phyloP scores from a whole-genome alignment of 2,329 filamentous ascomycete species.

The Botrytis paeoniae region DNA sequence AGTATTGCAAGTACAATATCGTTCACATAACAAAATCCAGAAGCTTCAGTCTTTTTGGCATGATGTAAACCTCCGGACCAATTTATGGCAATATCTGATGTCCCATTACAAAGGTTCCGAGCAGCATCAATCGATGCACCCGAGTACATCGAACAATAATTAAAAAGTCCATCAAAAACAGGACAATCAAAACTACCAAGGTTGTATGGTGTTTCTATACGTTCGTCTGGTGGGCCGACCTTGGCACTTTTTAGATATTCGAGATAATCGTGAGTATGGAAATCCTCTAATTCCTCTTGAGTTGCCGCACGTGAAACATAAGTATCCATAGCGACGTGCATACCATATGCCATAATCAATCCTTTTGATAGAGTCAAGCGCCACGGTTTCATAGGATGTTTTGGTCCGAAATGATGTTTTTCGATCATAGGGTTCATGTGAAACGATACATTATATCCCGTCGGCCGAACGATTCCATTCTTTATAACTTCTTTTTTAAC shows the following conservation, averaged over 20 bases:
- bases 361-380: slow-evolving; percentile 92
- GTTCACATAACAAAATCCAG: slow-evolving; percentile 98
- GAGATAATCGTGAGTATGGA: slow-evolving; percentile 86
- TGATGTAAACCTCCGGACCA: slow-evolving; percentile 98
- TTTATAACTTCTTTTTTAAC: slow-evolving; percentile 41
- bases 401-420: slow-evolving; percentile 93
- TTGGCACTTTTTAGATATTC: slow-evolving; percentile 77
- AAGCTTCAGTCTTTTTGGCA: slow-evolving; percentile 89
- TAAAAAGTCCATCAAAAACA: slow-evolving; percentile 91
- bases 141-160: slow-evolving; percentile 91
- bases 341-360: slow-evolving; percentile 88
- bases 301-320: slow-evolving; percentile 82
- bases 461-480: slow-evolving; percentile 73
- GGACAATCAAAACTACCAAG: slow-evolving; percentile 90
- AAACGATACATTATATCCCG: slow-evolving; percentile 89
- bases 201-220: slow-evolving; percentile 67
- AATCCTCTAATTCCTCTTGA: slow-evolving; percentile 81
- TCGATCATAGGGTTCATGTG: slow-evolving; percentile 95
- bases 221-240: slow-evolving; percentile 64
- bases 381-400: slow-evolving; percentile 99
- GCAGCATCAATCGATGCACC: slow-evolving; percentile 90
- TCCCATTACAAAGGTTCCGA: slow-evolving; percentile 77
- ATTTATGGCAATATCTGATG: slow-evolving; percentile 94
- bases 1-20: slow-evolving; percentile 95
- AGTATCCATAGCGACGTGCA: slow-evolving; percentile 95